These are phyloP conservation scores for Orbilia brochopaga DNA, from an alignment of 2,329 filamentous ascomycete genomes.

Conservation along the genomic window DNA sequence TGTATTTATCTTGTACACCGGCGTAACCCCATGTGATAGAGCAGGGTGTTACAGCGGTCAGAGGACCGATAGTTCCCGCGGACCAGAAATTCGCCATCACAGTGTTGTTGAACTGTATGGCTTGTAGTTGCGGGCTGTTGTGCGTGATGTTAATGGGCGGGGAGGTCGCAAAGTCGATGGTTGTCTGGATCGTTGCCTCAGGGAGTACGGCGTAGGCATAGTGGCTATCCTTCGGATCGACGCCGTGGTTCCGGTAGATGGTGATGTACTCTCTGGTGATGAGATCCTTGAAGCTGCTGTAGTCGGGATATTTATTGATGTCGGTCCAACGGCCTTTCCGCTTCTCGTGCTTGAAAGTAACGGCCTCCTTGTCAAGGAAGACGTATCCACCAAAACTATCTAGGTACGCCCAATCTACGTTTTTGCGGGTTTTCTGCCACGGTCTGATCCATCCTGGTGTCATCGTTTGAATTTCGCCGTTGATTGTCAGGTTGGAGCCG, in stretches of 20 bases:
- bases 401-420: slow-evolving; percentile 46
- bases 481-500: slow-evolving; percentile 43
- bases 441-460: slow-evolving; percentile 40
- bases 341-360: slow-evolving; percentile 47
- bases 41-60: slow-evolving; percentile 49
- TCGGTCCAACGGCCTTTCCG: slow-evolving; percentile 49
- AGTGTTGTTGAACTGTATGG: slow-evolving; percentile 46
- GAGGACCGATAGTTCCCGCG: slow-evolving; percentile 33
- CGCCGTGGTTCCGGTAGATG: slow-evolving; percentile 49
- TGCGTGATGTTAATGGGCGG: slow-evolving; percentile 39
- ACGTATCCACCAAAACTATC: slow-evolving; percentile 50
- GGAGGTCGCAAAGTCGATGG: slow-evolving; percentile 22
- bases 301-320: slow-evolving; percentile 51
- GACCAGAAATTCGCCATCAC: slow-evolving; percentile 51
- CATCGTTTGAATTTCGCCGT: slow-evolving; percentile 34
- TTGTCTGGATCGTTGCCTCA: slow-evolving; percentile 29
- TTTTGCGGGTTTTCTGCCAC: slow-evolving; percentile 28
- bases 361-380: slow-evolving; percentile 39
- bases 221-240: slow-evolving; percentile 30
- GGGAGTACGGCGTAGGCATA: slow-evolving; percentile 51
- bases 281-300: slow-evolving; percentile 31
- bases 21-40: slow-evolving; percentile 45
- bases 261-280: slow-evolving; percentile 48
- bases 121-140: slow-evolving; percentile 38
- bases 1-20: slow-evolving; percentile 27